Evolutionary conservation across 176 grass and related monocot species (phyloP).

Genomic region (Poa annua): DNA sequence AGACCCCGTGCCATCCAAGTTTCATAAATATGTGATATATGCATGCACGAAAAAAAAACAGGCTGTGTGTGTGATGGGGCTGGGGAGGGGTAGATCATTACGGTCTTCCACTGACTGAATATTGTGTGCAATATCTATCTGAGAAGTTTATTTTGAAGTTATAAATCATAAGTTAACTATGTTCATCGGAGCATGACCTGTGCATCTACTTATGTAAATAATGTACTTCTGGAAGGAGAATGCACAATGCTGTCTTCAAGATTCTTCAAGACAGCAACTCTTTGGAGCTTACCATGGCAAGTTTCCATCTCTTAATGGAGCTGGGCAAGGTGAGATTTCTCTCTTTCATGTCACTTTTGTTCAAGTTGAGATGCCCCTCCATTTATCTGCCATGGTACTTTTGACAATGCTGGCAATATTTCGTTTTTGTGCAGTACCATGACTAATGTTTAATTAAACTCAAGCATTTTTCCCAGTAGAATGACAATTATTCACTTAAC

Average conservation of each 20-base stretch:
- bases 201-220: constrained; percentile 23
- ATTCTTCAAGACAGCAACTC: constrained; percentile 69
- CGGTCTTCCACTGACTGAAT: constrained; percentile 9
- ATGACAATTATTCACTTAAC: constrained; percentile 19
- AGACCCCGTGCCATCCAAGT: neutral
- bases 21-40: neutral
- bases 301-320: constrained; percentile 79
- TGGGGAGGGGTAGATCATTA: neutral
- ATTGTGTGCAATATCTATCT: neutral
- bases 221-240: constrained; percentile 60
- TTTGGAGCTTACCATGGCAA: constrained; percentile 71
- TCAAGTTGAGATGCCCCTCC: neutral
- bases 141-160: constrained; percentile 22
- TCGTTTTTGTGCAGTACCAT: constrained; percentile 22
- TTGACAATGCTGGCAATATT: neutral
- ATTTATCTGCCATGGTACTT: constrained; percentile 19
- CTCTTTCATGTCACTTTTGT: constrained; percentile 25
- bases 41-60: neutral
- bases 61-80: neutral
- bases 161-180: constrained; percentile 14
- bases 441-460: constrained; percentile 3
- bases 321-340: constrained; percentile 66
- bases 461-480: neutral
- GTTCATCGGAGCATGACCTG: neutral
- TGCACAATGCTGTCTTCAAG: constrained; percentile 69